Conservation (phyloP, 106 monocot genomes). For the Apostasia shenzhenica region DNA sequence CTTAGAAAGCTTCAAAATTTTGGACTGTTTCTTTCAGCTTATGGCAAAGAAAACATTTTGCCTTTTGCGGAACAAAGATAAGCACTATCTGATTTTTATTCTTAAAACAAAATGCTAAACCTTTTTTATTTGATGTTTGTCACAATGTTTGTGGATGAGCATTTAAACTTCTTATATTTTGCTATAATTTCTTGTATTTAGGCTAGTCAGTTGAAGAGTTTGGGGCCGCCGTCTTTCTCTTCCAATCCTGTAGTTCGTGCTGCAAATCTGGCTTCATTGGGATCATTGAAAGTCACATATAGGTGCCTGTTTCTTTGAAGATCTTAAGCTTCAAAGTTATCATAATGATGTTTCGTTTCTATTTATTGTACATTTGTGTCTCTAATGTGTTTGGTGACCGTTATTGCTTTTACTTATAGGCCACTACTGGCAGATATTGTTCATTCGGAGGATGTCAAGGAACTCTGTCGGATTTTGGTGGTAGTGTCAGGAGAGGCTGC, state of each 20-base stretch:
- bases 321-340: not conserved
- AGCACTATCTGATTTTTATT: too few species aligned
- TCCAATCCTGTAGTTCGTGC: slow-evolving; percentile 29
- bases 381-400: not conserved
- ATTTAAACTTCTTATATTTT: not conserved
- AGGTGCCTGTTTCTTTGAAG: slow-evolving; percentile 32
- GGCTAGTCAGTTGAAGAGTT: slow-evolving; percentile 39
- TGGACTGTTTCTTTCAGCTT: too few species aligned
- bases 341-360: not conserved
- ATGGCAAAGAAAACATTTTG: not conserved
- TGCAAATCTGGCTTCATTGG: slow-evolving; percentile 18
- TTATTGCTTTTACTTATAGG: slow-evolving; percentile 19
- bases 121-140: not conserved
- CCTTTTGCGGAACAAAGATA: not conserved
- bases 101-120: not conserved
- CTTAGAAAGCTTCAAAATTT: not conserved
- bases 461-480: slow-evolving; percentile 84
- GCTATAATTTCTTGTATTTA: slow-evolving; percentile 11
- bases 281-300: slow-evolving; percentile 53
- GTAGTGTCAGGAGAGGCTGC: slow-evolving; percentile 57
- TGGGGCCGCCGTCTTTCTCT: slow-evolving; percentile 23
- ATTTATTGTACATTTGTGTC: not conserved
- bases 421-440: slow-evolving; percentile 79
- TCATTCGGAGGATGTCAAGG: slow-evolving; percentile 78
- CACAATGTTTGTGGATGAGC: not conserved